Base-by-base conservation (phyloP, 306 rosid species). In the Vachellia collinsii region DNA sequence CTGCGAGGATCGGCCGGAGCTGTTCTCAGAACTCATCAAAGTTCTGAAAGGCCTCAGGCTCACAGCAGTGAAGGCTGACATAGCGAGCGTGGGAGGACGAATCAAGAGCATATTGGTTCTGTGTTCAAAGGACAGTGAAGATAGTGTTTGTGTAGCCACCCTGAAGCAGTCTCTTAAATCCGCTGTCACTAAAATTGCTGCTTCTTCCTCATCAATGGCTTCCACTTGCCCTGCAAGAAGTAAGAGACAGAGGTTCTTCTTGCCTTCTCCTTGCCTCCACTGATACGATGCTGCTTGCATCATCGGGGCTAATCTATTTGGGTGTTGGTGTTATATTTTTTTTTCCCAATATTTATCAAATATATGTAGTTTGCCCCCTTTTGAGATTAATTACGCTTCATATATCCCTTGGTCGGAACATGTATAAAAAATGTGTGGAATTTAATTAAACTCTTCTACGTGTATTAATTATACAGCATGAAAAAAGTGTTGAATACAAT, bases 211-310 rank as follows among this genome's bases (percentile, higher is more conserved):
- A 7, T 89, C 96, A 11, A 56, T 82, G 74, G 58, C 82, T 3
- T 87, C 98, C 7, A 82, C 75, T 80, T 89, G 73, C 76, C 90
- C 91, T 23, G 77, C 88, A 78, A 85, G 99, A 86, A 96, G 98
- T 86, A 96, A 92, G 86, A 91, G 99, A 84, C 98, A 96, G 80
- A 96, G 97, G 89, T 96, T 96, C 74, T 96, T 96, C 90, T 82
- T 95, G 89, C 99, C 97, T 70, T 80, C 91, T 14, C 88, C 86
- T 67, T 85, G 65, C 74, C 36, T 87, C 11, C 53, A 87, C 63
- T 94, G 19, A 70, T 70, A 34, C 8, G 11, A 62, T 61, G 1
- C 47, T 56, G 13, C 19, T 70, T 50, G 13, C 34, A 74, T 61
- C 29, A 46, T 43, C n/a, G 75, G 67, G 74, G 65, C 76, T 42